Conservation (phyloP, 148 eudicot species). For the Rhododendron vialii region DNA sequence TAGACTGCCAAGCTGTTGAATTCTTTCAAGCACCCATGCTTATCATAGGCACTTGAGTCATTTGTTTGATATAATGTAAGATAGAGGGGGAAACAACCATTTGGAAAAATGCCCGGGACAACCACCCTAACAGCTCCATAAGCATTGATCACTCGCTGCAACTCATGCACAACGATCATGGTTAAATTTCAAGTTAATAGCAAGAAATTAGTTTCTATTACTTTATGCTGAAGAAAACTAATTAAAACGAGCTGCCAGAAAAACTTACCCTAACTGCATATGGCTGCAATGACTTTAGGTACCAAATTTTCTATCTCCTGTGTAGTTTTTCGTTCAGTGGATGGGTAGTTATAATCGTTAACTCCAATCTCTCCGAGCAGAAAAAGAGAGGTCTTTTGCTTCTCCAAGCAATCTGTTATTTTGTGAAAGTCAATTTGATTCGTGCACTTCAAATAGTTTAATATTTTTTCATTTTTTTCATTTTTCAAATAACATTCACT, state of each 20-base stretch:
- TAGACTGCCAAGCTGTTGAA: not conserved
- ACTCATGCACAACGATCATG: not conserved
- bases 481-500: not conserved
- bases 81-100: constrained; percentile 21
- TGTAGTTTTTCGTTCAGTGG: not conserved
- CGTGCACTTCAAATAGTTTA: not conserved
- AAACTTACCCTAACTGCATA: no score
- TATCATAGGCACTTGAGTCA: constrained; percentile 1
- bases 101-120: constrained; percentile 25
- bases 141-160: constrained; percentile 17
- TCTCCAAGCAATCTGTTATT: not conserved
- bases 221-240: no score
- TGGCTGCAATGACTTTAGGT: not conserved
- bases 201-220: no score
- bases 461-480: not conserved
- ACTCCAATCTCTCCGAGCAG: not conserved
- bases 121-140: constrained; percentile 21
- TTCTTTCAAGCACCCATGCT: not conserved
- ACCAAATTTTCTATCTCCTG: not conserved
- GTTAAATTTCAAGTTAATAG: not conserved
- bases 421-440: not conserved
- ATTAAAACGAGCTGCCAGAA: no score
- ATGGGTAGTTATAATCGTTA: not conserved
- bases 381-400: not conserved
- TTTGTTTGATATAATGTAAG: constrained; percentile 11